Evolutionary conservation across 106 monocot species (phyloP).

Genomic region (Gastrodia elata): DNA sequence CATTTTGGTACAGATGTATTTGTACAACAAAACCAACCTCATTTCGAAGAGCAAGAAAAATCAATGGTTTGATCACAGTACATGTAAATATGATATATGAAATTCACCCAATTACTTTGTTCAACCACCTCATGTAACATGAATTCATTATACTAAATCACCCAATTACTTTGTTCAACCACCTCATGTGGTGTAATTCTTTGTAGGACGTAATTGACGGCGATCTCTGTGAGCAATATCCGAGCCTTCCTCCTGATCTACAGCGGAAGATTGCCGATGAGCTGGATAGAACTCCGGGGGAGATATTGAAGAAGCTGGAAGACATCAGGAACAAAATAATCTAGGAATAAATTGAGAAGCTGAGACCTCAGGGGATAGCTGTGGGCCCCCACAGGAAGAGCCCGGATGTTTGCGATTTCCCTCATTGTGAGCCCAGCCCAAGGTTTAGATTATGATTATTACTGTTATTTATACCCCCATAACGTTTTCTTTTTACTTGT

Average conservation of each 20-base stretch:
- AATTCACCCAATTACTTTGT: background rate
- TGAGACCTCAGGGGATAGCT: background rate
- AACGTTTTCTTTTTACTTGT: background rate
- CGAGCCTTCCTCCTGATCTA: slow-evolving; percentile 75
- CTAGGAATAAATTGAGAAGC: too few relatives aligned
- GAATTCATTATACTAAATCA: too few relatives aligned
- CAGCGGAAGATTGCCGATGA: slow-evolving; percentile 99
- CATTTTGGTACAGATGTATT: too few relatives aligned
- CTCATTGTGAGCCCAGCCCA: background rate
- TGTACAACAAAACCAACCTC: too few relatives aligned
- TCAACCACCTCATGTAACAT: background rate
- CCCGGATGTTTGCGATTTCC: background rate
- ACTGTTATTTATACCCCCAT: background rate
- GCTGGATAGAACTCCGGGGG: slow-evolving; percentile 86
- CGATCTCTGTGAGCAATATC: slow-evolving; percentile 93
- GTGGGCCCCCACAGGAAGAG: background rate
- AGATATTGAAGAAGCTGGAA: slow-evolving; percentile 95
- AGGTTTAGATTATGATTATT: background rate
- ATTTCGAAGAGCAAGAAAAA: too few relatives aligned
- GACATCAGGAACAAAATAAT: slow-evolving; percentile 94
- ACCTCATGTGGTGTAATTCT: background rate
- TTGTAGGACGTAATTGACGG: slow-evolving; percentile 95
- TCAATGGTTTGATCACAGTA: too few relatives aligned
- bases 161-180: background rate
- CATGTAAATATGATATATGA: too few relatives aligned